A percentile compares a stretch with the other conserved stretches of the same genome.
These are phyloP conservation scores for Arctostaphylos glauca DNA, from an alignment of 148 eudicot species.

Conservation along the genomic window DNA sequence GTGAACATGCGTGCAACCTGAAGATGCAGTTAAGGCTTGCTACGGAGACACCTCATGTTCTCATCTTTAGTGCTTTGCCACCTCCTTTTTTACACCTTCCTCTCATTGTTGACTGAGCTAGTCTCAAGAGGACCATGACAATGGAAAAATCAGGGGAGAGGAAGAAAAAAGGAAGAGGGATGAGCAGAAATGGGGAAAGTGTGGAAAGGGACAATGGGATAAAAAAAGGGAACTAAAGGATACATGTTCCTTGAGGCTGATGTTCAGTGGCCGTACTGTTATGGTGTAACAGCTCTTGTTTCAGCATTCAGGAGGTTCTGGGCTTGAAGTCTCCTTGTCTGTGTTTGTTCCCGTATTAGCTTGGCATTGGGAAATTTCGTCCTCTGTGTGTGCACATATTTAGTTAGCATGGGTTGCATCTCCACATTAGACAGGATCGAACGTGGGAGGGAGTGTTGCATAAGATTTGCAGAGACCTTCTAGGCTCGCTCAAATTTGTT, in stretches of 20 bases:
- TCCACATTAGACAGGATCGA: neutral
- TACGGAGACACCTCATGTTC: neutral
- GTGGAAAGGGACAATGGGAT: neutral
- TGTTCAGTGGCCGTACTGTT: neutral
- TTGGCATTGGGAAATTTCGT: neutral
- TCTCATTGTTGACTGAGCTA: neutral
- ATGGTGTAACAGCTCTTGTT: neutral
- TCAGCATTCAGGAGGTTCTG: neutral
- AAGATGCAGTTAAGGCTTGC: too few species aligned
- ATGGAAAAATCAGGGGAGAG: neutral
- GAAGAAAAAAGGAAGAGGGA: neutral
- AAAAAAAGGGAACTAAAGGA: neutral
- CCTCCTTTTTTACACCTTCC: neutral
- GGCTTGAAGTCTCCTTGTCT: neutral
- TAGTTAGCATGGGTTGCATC: neutral
- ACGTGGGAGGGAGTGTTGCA: neutral
- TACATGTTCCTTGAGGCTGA: neutral
- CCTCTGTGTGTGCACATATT: neutral
- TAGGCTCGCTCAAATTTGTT: neutral
- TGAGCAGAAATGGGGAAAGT: neutral
- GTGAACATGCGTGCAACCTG: too few species aligned
- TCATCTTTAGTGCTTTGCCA: neutral
- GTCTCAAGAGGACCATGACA: neutral
- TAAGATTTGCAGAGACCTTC: neutral
- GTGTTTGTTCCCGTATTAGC: neutral